phyloP scores from a whole-genome alignment of 2,329 filamentous ascomycete species.

The Fusarium sp. region DNA sequence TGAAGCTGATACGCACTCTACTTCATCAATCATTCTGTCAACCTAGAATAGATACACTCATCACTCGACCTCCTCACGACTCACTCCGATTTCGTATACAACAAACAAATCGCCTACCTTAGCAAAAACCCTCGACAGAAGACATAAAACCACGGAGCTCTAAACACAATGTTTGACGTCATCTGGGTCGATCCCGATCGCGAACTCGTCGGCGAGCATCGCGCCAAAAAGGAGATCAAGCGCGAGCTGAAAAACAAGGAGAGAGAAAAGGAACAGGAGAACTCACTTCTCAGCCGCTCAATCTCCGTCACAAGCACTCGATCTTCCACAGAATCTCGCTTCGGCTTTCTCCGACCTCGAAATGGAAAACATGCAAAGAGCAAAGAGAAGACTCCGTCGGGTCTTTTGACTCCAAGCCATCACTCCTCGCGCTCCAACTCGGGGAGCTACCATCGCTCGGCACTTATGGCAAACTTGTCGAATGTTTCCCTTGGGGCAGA shows the following conservation, averaged over 20 bases:
- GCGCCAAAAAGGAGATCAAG: slow-evolving; percentile 58
- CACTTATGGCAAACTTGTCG: slow-evolving; percentile 20
- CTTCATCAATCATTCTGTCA: not conserved
- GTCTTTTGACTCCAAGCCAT: slow-evolving; percentile 41
- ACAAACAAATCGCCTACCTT: not conserved
- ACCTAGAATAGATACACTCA: not conserved
- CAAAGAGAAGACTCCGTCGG: slow-evolving; percentile 37
- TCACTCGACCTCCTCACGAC: not conserved
- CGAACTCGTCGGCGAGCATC: slow-evolving; percentile 64
- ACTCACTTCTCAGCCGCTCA: slow-evolving; percentile 47
- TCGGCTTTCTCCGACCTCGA: slow-evolving; percentile 57
- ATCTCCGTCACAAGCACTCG: slow-evolving; percentile 57
- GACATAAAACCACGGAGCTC: not conserved
- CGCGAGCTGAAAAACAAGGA: slow-evolving; percentile 47
- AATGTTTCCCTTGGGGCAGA: slow-evolving; percentile 24
- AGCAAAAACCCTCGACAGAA: not conserved
- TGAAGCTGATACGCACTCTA: not conserved
- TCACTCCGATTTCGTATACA: not conserved
- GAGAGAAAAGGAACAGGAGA: slow-evolving; percentile 21
- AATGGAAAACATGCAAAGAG: slow-evolving; percentile 39
- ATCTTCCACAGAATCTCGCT: slow-evolving; percentile 53
- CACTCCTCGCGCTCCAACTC: slow-evolving; percentile 43
- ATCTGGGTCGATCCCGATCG: slow-evolving; percentile 66
- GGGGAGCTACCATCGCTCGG: slow-evolving; percentile 39
- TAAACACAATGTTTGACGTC: slow-evolving; percentile 65